Evolutionary conservation across 106 monocot genomes (phyloP).

Genomic region (Agapanthus africanus): DNA sequence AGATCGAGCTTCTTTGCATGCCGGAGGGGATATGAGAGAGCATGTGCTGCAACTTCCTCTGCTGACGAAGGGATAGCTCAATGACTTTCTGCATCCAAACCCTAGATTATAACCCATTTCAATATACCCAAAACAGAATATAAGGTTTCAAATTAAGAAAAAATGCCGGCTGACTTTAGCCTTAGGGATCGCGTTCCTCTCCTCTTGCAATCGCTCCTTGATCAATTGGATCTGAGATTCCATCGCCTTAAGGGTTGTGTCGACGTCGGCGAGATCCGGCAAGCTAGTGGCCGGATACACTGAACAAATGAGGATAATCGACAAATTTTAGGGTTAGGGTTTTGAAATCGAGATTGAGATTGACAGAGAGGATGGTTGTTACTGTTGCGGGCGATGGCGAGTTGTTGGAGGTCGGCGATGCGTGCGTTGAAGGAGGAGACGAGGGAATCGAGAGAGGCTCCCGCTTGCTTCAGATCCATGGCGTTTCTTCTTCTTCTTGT

Average conservation of each 20-base stretch:
- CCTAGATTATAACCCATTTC: too few relatives aligned
- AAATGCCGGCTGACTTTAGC: slow-evolving; percentile 74
- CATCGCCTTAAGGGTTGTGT: slow-evolving; percentile 49
- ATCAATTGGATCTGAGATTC: slow-evolving; percentile 79
- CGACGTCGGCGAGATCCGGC: slow-evolving; percentile 62
- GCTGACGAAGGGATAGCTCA: slow-evolving; percentile 52
- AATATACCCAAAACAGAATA: too few relatives aligned
- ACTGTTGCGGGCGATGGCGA: slow-evolving; percentile 90
- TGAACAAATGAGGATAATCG: slow-evolving; percentile 9
- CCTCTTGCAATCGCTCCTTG: slow-evolving; percentile 64
- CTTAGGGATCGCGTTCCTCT: slow-evolving; percentile 65
- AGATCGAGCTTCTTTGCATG: slow-evolving; percentile 23
- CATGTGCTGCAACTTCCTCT: slow-evolving; percentile 80
- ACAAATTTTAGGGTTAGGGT: background rate
- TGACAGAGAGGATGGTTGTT: slow-evolving; percentile 1
- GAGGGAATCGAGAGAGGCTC: slow-evolving; percentile 63
- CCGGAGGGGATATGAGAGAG: slow-evolving; percentile 48
- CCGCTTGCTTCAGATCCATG: slow-evolving; percentile 79
- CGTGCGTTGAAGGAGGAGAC: slow-evolving; percentile 62
- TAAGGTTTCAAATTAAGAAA: too few relatives aligned
- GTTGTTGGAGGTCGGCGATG: slow-evolving; percentile 73
- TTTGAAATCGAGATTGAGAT: background rate
- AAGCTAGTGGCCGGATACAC: slow-evolving; percentile 64
- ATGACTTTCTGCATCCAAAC: slow-evolving; percentile 49
- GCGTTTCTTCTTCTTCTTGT: background rate